These are phyloP conservation scores for Dichotomopilus funicola DNA, from an alignment of 2,329 filamentous ascomycete species.

Conservation along the genomic window DNA sequence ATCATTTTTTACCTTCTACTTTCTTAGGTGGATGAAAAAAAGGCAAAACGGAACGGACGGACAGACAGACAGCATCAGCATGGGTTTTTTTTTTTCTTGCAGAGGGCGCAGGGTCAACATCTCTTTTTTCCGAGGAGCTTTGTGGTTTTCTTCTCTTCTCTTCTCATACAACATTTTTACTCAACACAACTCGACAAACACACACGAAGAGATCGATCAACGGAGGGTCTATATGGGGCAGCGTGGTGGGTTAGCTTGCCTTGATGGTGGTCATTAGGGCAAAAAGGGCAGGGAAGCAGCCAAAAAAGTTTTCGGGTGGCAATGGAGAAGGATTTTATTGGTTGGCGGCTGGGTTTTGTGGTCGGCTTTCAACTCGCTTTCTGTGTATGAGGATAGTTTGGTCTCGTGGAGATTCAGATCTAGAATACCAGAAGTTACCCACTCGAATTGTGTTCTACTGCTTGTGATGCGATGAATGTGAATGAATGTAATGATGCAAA, in stretches of 20 bases:
- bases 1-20: constrained; percentile 15
- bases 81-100: not conserved
- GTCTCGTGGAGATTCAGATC: constrained; percentile 32
- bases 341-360: too few species aligned
- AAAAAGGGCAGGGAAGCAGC: too few species aligned
- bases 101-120: constrained; percentile 10
- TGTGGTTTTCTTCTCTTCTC: constrained; percentile 15
- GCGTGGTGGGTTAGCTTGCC: constrained; percentile 6
- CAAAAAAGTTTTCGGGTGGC: too few species aligned
- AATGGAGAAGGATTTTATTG: too few species aligned
- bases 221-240: constrained; percentile 4
- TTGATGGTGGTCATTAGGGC: too few species aligned
- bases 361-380: constrained; percentile 51
- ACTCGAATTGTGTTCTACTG: constrained; percentile 35
- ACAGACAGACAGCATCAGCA: constrained; percentile 4
- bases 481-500: not conserved
- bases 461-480: not conserved
- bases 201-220: constrained; percentile 15
- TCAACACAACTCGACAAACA: too few species aligned
- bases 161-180: constrained; percentile 1
- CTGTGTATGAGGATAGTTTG: constrained; percentile 52
- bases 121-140: constrained; percentile 5
- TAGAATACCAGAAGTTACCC: constrained; percentile 62
- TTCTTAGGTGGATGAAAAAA: not conserved
- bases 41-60: not conserved